Conservation (phyloP, 1,284 basidiomycete species). For the Rhodotorula sp. region DNA sequence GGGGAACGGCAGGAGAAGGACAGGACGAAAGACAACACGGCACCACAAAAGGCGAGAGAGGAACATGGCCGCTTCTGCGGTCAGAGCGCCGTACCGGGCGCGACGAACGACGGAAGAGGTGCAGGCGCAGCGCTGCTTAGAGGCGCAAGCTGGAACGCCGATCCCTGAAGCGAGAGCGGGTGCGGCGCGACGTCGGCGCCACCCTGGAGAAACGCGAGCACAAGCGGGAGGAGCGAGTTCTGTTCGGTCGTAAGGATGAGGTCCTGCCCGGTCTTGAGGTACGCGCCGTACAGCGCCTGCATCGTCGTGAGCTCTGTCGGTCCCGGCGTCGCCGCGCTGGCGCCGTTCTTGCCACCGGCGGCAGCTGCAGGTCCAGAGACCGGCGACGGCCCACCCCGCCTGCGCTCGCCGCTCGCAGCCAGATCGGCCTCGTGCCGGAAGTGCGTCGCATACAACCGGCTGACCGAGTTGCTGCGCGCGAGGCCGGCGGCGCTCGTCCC, state of each 20-base stretch:
- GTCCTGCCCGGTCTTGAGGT: conserved; percentile 48
- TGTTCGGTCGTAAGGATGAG: conserved; percentile 51
- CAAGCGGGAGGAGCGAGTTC: conserved; percentile 51
- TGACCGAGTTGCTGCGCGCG: conserved; percentile 45
- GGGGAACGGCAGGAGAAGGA: too few species aligned
- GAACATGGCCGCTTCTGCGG: too few species aligned
- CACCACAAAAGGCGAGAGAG: too few species aligned
- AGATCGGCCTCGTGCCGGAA: conserved; percentile 31
- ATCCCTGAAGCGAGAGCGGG: conserved; percentile 36
- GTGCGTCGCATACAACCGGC: conserved; percentile 43
- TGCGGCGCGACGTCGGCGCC: conserved; percentile 37
- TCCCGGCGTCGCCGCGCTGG: neutral
- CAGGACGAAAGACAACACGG: too few species aligned
- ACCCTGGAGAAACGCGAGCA: conserved; percentile 30
- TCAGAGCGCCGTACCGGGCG: neutral
- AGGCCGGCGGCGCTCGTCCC: conserved; percentile 5
- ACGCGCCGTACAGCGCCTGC: conserved; percentile 3
- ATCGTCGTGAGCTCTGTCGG: conserved; percentile 16
- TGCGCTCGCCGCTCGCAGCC: neutral
- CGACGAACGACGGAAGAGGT: conserved; percentile 3
- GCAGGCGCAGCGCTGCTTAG: conserved; percentile 13
- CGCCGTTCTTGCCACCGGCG: neutral
- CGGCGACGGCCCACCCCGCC: neutral
- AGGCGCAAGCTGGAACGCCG: conserved; percentile 40
- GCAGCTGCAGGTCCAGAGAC: neutral